Conservation (phyloP, 2,329 filamentous ascomycete genomes). For the Celoporthe dispersa region DNA sequence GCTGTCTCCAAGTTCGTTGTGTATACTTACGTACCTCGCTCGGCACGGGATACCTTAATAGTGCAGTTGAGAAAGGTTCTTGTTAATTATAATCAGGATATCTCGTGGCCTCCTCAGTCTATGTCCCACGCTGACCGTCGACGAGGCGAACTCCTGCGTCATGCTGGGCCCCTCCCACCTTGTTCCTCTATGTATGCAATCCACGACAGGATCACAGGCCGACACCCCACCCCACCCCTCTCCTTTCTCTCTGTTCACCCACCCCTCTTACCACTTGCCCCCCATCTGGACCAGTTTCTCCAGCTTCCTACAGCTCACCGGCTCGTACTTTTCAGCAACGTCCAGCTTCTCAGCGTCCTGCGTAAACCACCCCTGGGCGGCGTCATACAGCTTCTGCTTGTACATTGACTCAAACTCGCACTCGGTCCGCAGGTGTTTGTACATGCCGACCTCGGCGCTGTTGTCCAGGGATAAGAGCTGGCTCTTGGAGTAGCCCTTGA, state of each 20-base stretch:
- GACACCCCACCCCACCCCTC: neutral
- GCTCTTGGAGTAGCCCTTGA: conserved; percentile 68
- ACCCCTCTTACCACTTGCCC: conserved; percentile 13
- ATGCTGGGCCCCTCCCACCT: neutral
- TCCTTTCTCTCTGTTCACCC: neutral
- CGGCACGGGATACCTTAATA: neutral
- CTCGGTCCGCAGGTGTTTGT: conserved; percentile 67
- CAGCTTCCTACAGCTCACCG: conserved; percentile 58
- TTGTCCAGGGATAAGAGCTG: conserved; percentile 78
- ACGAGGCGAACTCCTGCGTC: neutral
- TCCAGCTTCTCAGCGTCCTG: conserved; percentile 80
- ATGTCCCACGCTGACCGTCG: neutral
- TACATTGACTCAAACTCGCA: conserved; percentile 76
- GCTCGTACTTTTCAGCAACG: conserved; percentile 60
- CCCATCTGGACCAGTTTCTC: conserved; percentile 43
- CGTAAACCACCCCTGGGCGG: conserved; percentile 87
- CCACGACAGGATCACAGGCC: neutral
- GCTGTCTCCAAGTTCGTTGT: too few species aligned
- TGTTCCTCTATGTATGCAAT: neutral
- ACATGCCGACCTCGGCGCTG: conserved; percentile 73
- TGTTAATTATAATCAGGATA: conserved; percentile 18
- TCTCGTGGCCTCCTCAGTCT: conserved; percentile 6
- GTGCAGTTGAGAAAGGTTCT: neutral
- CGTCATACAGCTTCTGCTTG: conserved; percentile 71
- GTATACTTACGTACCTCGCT: too few species aligned